phyloP scores from a whole-genome alignment of 495 filamentous ascomycete species.

The Copromyces sp. region DNA sequence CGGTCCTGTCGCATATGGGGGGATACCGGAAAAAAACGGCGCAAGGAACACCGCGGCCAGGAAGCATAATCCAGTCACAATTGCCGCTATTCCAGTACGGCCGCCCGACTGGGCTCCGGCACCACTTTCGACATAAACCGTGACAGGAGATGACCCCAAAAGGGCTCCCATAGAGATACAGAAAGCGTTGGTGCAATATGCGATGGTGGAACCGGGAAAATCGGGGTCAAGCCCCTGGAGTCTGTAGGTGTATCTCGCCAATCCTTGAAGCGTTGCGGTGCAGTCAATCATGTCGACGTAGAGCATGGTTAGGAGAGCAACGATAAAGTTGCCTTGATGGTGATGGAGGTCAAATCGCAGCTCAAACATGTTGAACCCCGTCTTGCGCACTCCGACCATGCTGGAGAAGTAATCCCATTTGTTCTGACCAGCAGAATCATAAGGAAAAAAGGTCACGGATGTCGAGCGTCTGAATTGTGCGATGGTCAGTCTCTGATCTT shows the following conservation, averaged over 20 bases:
- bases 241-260: slow-evolving; percentile 66
- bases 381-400: neutral
- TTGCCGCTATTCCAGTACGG: slow-evolving; percentile 66
- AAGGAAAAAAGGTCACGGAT: slow-evolving; percentile 67
- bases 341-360: neutral
- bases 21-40: slow-evolving; percentile 73
- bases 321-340: slow-evolving; percentile 44
- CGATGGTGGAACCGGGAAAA: slow-evolving; percentile 56
- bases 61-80: slow-evolving; percentile 64
- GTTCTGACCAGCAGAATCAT: slow-evolving; percentile 51
- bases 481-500: neutral
- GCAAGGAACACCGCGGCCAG: slow-evolving; percentile 73
- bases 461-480: slow-evolving; percentile 45
- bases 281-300: slow-evolving; percentile 74
- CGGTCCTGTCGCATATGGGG: slow-evolving; percentile 75
- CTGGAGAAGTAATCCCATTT: slow-evolving; percentile 65
- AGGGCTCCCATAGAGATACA: slow-evolving; percentile 73
- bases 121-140: slow-evolving; percentile 74
- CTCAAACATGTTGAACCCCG: neutral
- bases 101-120: slow-evolving; percentile 78
- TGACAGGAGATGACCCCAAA: slow-evolving; percentile 65
- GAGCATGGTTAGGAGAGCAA: slow-evolving; percentile 75
- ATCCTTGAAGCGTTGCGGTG: slow-evolving; percentile 62
- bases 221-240: slow-evolving; percentile 47
- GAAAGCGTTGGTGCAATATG: slow-evolving; percentile 54